These are phyloP conservation scores for Euphorbia peplus DNA, from an alignment of 345 rosid species.

Conservation along the genomic window DNA sequence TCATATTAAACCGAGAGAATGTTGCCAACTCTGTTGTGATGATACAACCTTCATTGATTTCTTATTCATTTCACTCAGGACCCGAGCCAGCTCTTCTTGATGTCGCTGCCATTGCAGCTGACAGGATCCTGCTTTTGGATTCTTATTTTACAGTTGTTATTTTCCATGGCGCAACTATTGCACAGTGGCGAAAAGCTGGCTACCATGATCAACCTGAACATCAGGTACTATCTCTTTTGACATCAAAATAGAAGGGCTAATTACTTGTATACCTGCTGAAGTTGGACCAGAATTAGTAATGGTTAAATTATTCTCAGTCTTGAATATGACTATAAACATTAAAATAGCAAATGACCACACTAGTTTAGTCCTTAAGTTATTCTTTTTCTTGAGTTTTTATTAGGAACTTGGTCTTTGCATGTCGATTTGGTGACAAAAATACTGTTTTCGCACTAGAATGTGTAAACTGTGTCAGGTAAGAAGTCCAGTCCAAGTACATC, in stretches of 20 bases:
- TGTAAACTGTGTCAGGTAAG: not conserved
- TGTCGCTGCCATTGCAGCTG: constrained; percentile 86
- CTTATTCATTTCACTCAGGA: constrained; percentile 82
- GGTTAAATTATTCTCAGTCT: not conserved
- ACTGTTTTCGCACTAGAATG: not conserved
- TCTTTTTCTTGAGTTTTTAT: not conserved
- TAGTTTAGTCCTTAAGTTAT: not conserved
- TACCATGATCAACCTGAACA: constrained; percentile 89
- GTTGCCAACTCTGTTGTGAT: constrained; percentile 87
- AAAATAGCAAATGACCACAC: not conserved
- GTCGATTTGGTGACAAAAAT: not conserved
- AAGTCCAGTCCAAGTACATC: not conserved
- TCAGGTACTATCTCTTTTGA: constrained; percentile 44
- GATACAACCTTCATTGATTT: constrained; percentile 94
- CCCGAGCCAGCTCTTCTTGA: constrained; percentile 89
- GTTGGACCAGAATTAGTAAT: not conserved
- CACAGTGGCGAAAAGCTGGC: constrained; percentile 97
- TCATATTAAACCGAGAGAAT: constrained; percentile 83
- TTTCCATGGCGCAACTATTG: constrained; percentile 88
- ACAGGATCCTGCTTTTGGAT: constrained; percentile 79
- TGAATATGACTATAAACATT: no score
- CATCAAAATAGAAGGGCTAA: not conserved
- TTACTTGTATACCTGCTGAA: not conserved
- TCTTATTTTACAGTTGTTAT: constrained; percentile 79
- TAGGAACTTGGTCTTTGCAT: not conserved